Evolutionary conservation across 1,139 yeast species (phyloP).

Genomic region (Debaryomycetaceae sp.): DNA sequence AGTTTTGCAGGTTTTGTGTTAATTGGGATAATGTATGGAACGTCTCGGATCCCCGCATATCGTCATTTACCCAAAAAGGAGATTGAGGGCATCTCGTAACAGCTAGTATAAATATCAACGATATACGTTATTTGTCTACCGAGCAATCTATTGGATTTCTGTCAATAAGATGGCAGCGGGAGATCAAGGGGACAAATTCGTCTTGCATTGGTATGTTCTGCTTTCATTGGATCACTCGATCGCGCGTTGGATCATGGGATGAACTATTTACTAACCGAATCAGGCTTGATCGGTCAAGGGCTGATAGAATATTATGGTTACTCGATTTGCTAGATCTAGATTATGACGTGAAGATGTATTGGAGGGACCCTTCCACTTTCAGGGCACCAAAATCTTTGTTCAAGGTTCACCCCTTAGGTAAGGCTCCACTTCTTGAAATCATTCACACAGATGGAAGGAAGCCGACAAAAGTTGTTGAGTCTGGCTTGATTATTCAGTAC

Average conservation of each 20-base stretch:
- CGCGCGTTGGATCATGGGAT: background rate
- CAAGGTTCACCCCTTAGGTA: slow-evolving; percentile 55
- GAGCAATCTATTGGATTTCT: too few species aligned
- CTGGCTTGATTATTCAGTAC: slow-evolving; percentile 47
- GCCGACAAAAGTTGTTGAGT: slow-evolving; percentile 38
- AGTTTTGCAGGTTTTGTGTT: too few species aligned
- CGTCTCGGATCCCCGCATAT: background rate
- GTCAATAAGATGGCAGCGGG: slow-evolving; percentile 1
- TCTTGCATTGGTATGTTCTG: slow-evolving; percentile 28
- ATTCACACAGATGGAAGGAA: slow-evolving; percentile 42
- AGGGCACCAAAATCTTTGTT: slow-evolving; percentile 44
- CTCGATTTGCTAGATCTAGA: slow-evolving; percentile 50
- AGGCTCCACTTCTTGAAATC: slow-evolving; percentile 52
- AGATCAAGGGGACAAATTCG: slow-evolving; percentile 17
- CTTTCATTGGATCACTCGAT: background rate
- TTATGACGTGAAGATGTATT: slow-evolving; percentile 48
- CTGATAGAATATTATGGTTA: slow-evolving; percentile 54
- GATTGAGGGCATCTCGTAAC: background rate
- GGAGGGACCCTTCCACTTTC: slow-evolving; percentile 43
- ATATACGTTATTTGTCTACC: too few species aligned
- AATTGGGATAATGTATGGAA: too few species aligned
- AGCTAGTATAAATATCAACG: background rate
- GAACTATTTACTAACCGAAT: slow-evolving; percentile 2
- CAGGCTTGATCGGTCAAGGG: slow-evolving; percentile 51
- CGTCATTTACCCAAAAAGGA: background rate